phyloP scores from a whole-genome alignment of 768 basidiomycete genomes.

The Pholiota microspora region DNA sequence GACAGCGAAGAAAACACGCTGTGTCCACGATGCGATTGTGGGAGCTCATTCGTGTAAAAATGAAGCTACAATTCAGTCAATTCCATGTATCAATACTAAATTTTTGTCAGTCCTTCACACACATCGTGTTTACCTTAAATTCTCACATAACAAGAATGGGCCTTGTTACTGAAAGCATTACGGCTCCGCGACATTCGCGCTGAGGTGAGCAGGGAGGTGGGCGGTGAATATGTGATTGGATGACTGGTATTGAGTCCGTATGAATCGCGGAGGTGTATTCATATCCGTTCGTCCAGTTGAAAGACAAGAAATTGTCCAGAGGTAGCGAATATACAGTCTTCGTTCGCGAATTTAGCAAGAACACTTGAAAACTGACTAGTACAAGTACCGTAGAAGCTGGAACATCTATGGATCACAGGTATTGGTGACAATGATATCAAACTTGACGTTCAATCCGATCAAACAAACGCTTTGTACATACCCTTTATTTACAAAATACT shows the following conservation, averaged over 20 bases:
- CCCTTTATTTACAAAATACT: not conserved
- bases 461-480: not conserved
- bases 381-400: no score
- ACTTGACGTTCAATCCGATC: not conserved
- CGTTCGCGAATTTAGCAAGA: no score
- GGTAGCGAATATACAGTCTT: no score
- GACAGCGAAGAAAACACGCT: not conserved
- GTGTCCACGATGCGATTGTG: not conserved
- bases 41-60: no score
- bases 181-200: conserved; percentile 13
- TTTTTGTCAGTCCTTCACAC: conserved; percentile 5
- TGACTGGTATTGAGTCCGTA: not conserved
- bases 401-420: not conserved
- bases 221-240: not conserved
- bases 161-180: not conserved
- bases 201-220: not conserved
- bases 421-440: not conserved
- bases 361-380: no score
- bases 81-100: no score
- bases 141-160: conserved; percentile 7
- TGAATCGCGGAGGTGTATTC: not conserved
- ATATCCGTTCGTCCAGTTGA: not conserved
- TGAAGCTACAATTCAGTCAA: no score
- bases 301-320: no score
- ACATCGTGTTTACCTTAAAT: not conserved